phyloP scores from a whole-genome alignment of 352 stramenopile species.

The Aphanomyces euteiches region DNA sequence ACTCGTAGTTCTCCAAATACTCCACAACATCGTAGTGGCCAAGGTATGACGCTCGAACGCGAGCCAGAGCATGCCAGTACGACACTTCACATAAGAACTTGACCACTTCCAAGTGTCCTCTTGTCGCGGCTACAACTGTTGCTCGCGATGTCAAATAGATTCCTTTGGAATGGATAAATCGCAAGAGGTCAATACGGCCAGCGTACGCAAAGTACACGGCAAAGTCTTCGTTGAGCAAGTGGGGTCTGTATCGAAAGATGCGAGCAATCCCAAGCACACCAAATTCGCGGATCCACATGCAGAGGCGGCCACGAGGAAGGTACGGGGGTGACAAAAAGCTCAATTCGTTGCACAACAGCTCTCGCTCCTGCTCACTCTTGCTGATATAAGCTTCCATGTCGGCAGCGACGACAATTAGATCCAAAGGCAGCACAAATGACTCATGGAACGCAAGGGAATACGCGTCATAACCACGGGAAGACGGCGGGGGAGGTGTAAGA shows the following conservation, averaged over 20 bases:
- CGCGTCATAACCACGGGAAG: not conserved
- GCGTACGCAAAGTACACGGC: slow-evolving; percentile 19
- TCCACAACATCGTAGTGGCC: slow-evolving; percentile 14
- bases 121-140: not conserved
- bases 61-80: slow-evolving; percentile 9
- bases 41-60: slow-evolving; percentile 10
- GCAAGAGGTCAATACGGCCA: not conserved
- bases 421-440: not conserved
- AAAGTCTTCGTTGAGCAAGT: slow-evolving; percentile 21
- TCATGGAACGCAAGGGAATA: slow-evolving; percentile 1
- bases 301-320: not conserved
- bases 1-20: slow-evolving; percentile 22
- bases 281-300: slow-evolving; percentile 17
- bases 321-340: slow-evolving; percentile 3
- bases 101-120: slow-evolving; percentile 14
- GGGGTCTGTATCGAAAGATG: not conserved
- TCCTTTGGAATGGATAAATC: slow-evolving; percentile 7
- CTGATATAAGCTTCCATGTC: slow-evolving; percentile 18
- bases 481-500: not conserved
- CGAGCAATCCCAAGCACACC: slow-evolving; percentile 9
- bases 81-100: slow-evolving; percentile 12
- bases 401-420: slow-evolving; percentile 6
- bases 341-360: slow-evolving; percentile 3
- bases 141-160: slow-evolving; percentile 1
- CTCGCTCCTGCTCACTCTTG: not conserved